Base-by-base conservation (phyloP, 2,329 filamentous ascomycete species). In the Penicillium sp. region DNA sequence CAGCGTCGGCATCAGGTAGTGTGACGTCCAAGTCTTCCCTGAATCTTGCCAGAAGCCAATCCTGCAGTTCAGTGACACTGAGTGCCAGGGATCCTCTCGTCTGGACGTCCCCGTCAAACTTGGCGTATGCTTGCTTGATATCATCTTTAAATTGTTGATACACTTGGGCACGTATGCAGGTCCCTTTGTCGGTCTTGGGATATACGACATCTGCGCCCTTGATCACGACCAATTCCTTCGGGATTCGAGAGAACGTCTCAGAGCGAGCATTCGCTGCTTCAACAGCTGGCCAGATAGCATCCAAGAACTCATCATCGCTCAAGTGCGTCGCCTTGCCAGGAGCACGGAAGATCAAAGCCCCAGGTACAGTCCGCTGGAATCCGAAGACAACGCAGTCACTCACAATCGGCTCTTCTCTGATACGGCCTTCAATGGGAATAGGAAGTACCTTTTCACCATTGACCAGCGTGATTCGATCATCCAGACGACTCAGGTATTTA, bases 361-460 rank as follows among this genome's bases (percentile, higher is more conserved):
- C 37, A 81, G 68, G 31, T 80, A 57, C n/a, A 79, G 59, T 10
- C 77, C 18, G 77, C 76, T 14, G 76, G 72, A 0, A 60, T 6
- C 82, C 82, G 52, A 84, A 82, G 1, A 84, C 74, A 3, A 82
- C 69, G 0, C 76, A 77, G 48, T 85, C 82, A 25, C 75, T 71
- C 0, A 85, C 79, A 0, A 77, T 64, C 2, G 71, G 65, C 38
- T 79, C 71, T 47, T 80, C 74, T 12, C 79, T 70, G 13, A 85
- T 74, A 0, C 73, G 70, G 4, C 77, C 74, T 61, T 86, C 83
- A 28, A 76, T 74, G 0, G 70, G 68, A 10, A 77, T 66, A 0
- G 75, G 75, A 14, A 75, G 64, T 0, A 75, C 74, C 48, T 78
- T 78, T 61, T 78, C 75, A 6, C 75, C 76, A 43, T 77, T 78